Conservation (phyloP, 345 rosid genomes). For the Brassica carinata region DNA sequence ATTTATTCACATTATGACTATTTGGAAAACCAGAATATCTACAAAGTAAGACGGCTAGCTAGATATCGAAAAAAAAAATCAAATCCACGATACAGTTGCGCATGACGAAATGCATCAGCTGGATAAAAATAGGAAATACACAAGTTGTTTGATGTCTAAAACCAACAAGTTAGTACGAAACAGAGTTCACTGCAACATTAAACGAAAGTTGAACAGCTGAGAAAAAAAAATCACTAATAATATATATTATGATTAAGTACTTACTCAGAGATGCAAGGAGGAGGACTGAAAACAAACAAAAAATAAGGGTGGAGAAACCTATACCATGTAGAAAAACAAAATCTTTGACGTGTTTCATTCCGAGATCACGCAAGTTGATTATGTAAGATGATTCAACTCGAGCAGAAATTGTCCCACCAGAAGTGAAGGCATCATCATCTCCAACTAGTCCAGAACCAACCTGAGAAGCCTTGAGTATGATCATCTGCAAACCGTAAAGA, state of each 20-base stretch:
- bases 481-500: slow-evolving; percentile 95
- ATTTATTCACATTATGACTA: slow-evolving; percentile 9
- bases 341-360: slow-evolving; percentile 90
- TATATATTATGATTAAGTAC: neutral
- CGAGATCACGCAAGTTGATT: slow-evolving; percentile 84
- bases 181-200: neutral
- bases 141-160: slow-evolving; percentile 5
- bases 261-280: neutral
- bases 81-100: slow-evolving; percentile 15
- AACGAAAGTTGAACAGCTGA: slow-evolving; percentile 9
- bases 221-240: slow-evolving; percentile 8
- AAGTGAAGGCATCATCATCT: slow-evolving; percentile 74
- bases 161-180: slow-evolving; percentile 14
- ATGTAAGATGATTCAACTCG: slow-evolving; percentile 81
- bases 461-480: slow-evolving; percentile 94
- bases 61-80: slow-evolving; percentile 8
- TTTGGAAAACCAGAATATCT: slow-evolving; percentile 14
- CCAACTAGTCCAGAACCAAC: slow-evolving; percentile 86
- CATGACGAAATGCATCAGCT: slow-evolving; percentile 15
- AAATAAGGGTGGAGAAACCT: slow-evolving; percentile 22
- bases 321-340: slow-evolving; percentile 90
- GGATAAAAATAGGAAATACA: slow-evolving; percentile 6
- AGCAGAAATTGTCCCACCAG: slow-evolving; percentile 70
- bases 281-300: slow-evolving; percentile 11
- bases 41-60: slow-evolving; percentile 11